These are phyloP conservation scores for Tilletia walkeri DNA, from an alignment of 1,284 basidiomycete species.

Conservation along the genomic window DNA sequence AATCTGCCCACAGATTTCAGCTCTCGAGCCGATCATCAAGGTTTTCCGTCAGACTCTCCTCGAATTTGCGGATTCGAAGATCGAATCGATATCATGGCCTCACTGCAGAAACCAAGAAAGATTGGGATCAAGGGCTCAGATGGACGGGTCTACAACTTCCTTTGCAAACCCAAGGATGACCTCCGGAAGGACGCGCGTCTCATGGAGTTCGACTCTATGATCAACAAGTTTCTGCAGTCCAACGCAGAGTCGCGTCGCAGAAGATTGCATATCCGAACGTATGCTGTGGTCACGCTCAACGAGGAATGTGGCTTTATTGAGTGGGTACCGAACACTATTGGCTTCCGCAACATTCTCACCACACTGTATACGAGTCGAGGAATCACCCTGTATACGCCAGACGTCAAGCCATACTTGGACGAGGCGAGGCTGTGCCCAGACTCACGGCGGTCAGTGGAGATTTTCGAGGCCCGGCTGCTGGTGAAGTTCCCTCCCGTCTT, in stretches of 20 bases:
- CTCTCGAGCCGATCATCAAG: conserved; percentile 67
- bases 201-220: conserved; percentile 98
- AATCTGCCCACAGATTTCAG: conserved; percentile 63
- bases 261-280: conserved; percentile 63
- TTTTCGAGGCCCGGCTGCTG: conserved; percentile 36
- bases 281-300: conserved; percentile 92
- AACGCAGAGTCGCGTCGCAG: conserved; percentile 76
- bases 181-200: conserved; percentile 93
- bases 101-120: conserved; percentile 88
- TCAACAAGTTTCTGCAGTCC: conserved; percentile 92
- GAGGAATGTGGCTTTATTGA: conserved; percentile 97
- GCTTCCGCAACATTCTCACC: conserved; percentile 75
- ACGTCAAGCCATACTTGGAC: conserved; percentile 10
- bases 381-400: conserved; percentile 49
- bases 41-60: conserved; percentile 76
- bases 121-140: conserved; percentile 81
- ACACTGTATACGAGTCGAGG: conserved; percentile 66
- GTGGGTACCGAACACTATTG: conserved; percentile 94
- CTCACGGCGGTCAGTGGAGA: conserved; percentile 18
- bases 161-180: conserved; percentile 98
- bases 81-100: conserved; percentile 86
- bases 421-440: conserved; percentile 18
- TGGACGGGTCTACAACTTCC: conserved; percentile 81
- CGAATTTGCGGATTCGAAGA: conserved; percentile 70
- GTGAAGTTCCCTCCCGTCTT: conserved; percentile 71